phyloP scores from a whole-genome alignment of 495 filamentous ascomycete species.

The Aspergillus egyptiacus region DNA sequence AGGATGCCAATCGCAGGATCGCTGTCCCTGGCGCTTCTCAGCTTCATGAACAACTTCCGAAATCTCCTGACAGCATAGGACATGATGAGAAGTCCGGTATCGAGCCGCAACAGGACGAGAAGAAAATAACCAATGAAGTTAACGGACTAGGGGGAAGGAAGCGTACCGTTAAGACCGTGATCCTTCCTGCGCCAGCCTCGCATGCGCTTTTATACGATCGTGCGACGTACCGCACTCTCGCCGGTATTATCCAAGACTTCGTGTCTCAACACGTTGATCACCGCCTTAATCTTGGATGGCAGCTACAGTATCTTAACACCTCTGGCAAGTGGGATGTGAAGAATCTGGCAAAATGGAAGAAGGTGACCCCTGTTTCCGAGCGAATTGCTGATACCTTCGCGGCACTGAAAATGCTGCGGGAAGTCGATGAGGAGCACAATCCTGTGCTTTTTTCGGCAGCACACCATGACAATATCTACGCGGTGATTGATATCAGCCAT shows the following conservation, averaged over 20 bases:
- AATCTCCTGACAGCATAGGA: constrained; percentile 12
- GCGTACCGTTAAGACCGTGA: constrained; percentile 58
- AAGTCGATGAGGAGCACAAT: constrained; percentile 77
- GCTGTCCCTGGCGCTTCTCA: constrained; percentile 42
- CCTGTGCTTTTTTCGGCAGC: constrained; percentile 65
- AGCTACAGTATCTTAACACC: constrained; percentile 75
- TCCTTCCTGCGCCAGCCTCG: constrained; percentile 71
- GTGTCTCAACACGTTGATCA: constrained; percentile 66
- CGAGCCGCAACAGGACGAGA: constrained; percentile 20
- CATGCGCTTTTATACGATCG: constrained; percentile 83
- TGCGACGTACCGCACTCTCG: constrained; percentile 64
- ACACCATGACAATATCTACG: constrained; percentile 60
- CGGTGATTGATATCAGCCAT: constrained; percentile 84
- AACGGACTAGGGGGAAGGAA: constrained; percentile 17
- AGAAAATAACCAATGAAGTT: constrained; percentile 7
- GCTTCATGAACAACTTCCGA: constrained; percentile 23
- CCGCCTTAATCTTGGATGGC: constrained; percentile 79
- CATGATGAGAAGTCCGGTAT: constrained; percentile 26
- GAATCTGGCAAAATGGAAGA: constrained; percentile 87
- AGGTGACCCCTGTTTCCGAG: constrained; percentile 67
- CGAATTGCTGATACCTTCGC: constrained; percentile 71
- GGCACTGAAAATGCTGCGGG: constrained; percentile 82
- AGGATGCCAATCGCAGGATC: constrained; percentile 38
- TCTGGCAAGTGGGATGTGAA: constrained; percentile 98
- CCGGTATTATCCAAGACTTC: constrained; percentile 78